Base-by-base conservation (phyloP, 305 asterid species). In the Petunia hybrid region DNA sequence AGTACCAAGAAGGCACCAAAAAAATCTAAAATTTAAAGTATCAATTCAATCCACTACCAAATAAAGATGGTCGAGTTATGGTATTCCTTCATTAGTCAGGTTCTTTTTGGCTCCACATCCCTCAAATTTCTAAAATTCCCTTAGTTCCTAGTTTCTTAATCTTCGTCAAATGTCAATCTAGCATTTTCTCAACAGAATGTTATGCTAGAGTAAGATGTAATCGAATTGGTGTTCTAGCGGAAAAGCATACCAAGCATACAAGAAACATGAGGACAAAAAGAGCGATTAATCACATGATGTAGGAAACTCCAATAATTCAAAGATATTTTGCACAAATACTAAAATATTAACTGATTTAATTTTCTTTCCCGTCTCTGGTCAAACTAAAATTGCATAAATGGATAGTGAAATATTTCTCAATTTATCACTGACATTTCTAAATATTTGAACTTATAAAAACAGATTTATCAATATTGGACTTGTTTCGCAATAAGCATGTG, bases 291-390 rank as follows among this genome's bases (percentile, higher is more conserved):
- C 39, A 60, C 65, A 60, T 60, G 65, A 60, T 2, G 22, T 60
- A 16, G 39, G 65, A 9, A 60, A 60, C 38, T 16, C 64, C 38
- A 59, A 59, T 59, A 16, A 1, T 5, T 59, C 3, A 46, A 45
- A 31, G 31, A 70, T 31, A 70, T 70, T 22, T 31, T 46, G 77
- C 43, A 70, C 77, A 31, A 43, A 5, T 31, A 59, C 77, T 46
- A 70, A 48, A 71, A 12, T 10, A 35, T 31, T 46, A 12, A 31
- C 77, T 31, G 77, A 22, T 1, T 31, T 43, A 46, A 71, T 31
- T 31, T 5, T 31, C 77, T 61, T 46, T 22, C 77, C 14, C 35
- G 0, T 12, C 61, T 6, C 6, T 3, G 35, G 61, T 31, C 35
- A 67, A 40, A 67, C 74, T 3, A 67, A 41, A 67, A 41, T 67